Evolutionary conservation across 129 eudicot genomes (phyloP), one percentile per base, ranked within the genome.

Genomic region (Logfia minima): DNA sequence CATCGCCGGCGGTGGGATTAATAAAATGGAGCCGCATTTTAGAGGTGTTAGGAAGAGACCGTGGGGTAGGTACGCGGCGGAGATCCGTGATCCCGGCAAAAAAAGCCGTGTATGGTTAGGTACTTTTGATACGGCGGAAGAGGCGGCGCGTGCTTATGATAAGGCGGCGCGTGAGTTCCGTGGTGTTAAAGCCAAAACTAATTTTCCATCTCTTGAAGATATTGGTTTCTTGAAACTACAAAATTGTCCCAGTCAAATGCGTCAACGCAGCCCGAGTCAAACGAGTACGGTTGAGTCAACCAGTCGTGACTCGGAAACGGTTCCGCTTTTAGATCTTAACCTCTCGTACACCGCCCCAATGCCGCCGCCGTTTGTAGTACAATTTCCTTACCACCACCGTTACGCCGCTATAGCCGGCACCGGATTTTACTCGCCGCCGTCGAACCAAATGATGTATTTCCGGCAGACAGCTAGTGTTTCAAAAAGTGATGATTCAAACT

Each of bases 41-140:
- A 48, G 97, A 34, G 97, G 97, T 4, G 97, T 91, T 2, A 39
- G 97, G 76, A 91, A 86, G 83, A 31, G 97, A 79, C 97, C 97
- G 10, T 88, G 93, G 97, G 93, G 97, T 7, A 63, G 93, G 37
- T 91, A 84, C 73, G 87, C 87, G 0, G 87, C 87, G 2, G 87
- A 84, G 66, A 84, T 84, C 70, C 71, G 87, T 16, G 87, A 84
- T 28, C 87, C 87, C 1, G 80, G 76, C 4, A 84, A 84, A 34
- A 84, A 84, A 22, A 80, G 72, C 28, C 84, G 87, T 0, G 87
- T 84, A 0, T 84, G 87, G 87, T 4, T 84, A 2, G 87, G 87
- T 13, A 84, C 87, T 0, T 84, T 84, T 7, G 93, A 88, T 63
- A 88, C 96, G 39, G 92, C 92, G 31, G 90, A 84, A 67, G 90